Evolutionary conservation across 805 yeast species (phyloP), one percentile per base, ranked within the genome.

Genomic region (Candida tibetensis): DNA sequence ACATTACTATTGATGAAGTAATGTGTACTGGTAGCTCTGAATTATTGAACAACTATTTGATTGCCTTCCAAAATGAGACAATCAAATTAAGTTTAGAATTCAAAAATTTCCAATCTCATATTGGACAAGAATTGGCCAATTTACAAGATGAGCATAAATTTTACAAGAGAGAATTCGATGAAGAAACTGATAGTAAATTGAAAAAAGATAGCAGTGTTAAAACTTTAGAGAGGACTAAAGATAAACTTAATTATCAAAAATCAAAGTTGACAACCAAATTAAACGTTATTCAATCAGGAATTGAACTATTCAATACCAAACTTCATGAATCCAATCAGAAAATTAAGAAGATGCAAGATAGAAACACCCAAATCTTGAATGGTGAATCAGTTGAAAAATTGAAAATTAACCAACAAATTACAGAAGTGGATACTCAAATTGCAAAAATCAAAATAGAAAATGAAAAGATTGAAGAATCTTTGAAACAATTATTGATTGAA

Each of bases 81-180:
- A 32, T 41, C 27, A 56, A 46, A 31, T 32, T 48, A 4, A 50
- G 48, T 29, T 27, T 34, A 18, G 64, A 59, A 31, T 51, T 40
- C 38, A 52, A 49, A 27, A 32, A 44, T 18, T 52, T 44, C 53
- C 12, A 36, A 32, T 13, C 31, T 4, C 32, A 40, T 8, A 33
- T 44, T 4, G 31, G 28, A 8, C 17, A 34, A 6, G 62, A 58
- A 23, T 32, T 40, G n/a, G 32, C 18, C 6, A 41, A 37, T 12
- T 42, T 61, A 25, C 48, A 48, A 47, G 38, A 67, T 47, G 49
- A 67, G 56, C 40, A 48, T 32, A 53, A 62, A 30, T 42, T 51
- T n/a, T 52, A 59, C 41, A 66, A 59, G 23, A 57, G 59, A 23
- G 76, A 72, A 39, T 50, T 59, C 30, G 66, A 62, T 28, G 64